These are phyloP conservation scores for Paramecium octaurelia DNA, from an alignment of 73 alveolate genomes.

Conservation along the genomic window DNA sequence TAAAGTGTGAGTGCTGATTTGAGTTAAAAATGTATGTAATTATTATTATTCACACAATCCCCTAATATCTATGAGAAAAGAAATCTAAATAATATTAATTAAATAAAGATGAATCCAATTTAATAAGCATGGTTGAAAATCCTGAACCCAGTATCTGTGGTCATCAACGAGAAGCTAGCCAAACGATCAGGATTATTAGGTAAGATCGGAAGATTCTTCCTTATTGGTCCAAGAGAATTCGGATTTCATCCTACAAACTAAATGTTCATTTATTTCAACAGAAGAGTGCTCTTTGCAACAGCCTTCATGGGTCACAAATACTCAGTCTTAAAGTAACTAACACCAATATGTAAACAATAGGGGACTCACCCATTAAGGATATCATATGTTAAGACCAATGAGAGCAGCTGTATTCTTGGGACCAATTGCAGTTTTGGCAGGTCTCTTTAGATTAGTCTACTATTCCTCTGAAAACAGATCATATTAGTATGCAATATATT, in stretches of 20 bases:
- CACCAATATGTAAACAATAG: background rate
- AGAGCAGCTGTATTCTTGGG: constrained; percentile 44
- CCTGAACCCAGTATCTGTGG: constrained; percentile 31
- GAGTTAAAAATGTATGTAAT: background rate
- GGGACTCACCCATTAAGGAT: constrained; percentile 56
- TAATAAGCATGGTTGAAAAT: constrained; percentile 62
- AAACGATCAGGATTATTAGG: constrained; percentile 60
- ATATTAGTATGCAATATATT: background rate
- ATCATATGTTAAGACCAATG: constrained; percentile 61
- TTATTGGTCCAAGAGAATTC: constrained; percentile 65
- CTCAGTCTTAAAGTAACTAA: constrained; percentile 43
- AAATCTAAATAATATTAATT: background rate
- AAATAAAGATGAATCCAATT: constrained; percentile 59
- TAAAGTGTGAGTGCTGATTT: background rate
- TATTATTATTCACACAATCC: background rate
- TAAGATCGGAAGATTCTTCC: constrained; percentile 60
- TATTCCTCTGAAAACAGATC: constrained; percentile 50
- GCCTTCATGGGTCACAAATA: constrained; percentile 57
- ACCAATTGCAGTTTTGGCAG: constrained; percentile 56
- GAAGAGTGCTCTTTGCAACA: constrained; percentile 44
- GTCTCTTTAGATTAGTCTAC: constrained; percentile 45
- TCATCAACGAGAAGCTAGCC: constrained; percentile 60
- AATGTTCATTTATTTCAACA: constrained; percentile 44
- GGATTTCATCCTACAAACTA: constrained; percentile 61
- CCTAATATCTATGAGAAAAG: background rate